A percentile compares a stretch with the other conserved stretches of the same genome.
Evolutionary conservation across 2,329 filamentous ascomycete species (phyloP).

Genomic region (Fusarium sp.): DNA sequence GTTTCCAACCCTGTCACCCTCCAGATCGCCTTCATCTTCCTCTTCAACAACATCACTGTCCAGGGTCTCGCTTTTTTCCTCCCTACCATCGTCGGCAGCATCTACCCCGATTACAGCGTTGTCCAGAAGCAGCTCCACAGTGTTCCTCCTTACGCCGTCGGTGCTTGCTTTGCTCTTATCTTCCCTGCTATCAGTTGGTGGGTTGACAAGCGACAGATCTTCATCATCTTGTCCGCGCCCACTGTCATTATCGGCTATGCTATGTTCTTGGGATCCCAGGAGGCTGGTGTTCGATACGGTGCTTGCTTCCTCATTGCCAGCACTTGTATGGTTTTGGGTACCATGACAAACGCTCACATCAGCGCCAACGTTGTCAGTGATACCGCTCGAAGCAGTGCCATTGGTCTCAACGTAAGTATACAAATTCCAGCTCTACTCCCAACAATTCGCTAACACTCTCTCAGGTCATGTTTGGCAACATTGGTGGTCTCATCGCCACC

Average conservation of each 20-base stretch:
- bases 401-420: conserved; percentile 56
- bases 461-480: conserved; percentile 48
- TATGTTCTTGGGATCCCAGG: conserved; percentile 68
- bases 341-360: conserved; percentile 71
- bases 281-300: conserved; percentile 65
- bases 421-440: fast-evolving
- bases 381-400: conserved; percentile 71
- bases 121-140: conserved; percentile 72
- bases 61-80: conserved; percentile 75
- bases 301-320: conserved; percentile 72
- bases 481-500: conserved; percentile 75
- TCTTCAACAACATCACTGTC: conserved; percentile 74
- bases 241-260: conserved; percentile 72
- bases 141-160: conserved; percentile 73
- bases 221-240: conserved; percentile 66
- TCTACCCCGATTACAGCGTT: conserved; percentile 69
- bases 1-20: conserved; percentile 70
- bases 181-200: conserved; percentile 69
- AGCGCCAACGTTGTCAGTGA: conserved; percentile 75
- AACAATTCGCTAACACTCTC: not conserved
- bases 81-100: conserved; percentile 72
- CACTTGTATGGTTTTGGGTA: conserved; percentile 70
- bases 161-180: conserved; percentile 69
- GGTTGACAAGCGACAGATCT: conserved; percentile 64
- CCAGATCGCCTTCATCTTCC: conserved; percentile 66